Evolutionary conservation across 202 grass and related monocot species (phyloP).

Genomic region (Panicum virgatum): DNA sequence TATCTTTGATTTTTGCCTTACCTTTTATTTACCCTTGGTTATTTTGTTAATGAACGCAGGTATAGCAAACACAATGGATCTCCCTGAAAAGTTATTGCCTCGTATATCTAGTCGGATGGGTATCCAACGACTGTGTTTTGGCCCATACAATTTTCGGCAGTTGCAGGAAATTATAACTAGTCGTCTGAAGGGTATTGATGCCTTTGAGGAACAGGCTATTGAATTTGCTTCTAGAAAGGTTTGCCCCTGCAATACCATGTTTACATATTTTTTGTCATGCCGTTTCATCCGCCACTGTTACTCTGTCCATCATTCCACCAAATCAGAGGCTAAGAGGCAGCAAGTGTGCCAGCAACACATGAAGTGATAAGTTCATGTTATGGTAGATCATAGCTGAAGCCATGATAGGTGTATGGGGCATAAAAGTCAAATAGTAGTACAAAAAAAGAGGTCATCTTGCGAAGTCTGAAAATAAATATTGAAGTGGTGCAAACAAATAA

Average conservation of each 20-base stretch:
- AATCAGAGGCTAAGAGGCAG: background rate
- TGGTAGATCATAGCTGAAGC: background rate
- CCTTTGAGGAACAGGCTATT: conserved; percentile 96
- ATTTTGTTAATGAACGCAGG: conserved; percentile 57
- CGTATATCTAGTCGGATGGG: conserved; percentile 99
- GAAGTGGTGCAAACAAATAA: background rate
- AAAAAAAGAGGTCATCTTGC: background rate
- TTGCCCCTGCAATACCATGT: background rate
- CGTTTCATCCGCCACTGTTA: background rate
- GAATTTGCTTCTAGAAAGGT: conserved; percentile 99
- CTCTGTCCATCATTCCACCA: background rate
- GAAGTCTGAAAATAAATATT: background rate
- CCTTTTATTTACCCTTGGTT: conserved; percentile 40
- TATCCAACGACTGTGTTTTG: conserved; percentile 88
- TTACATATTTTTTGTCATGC: conserved; percentile 6
- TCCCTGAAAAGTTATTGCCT: conserved; percentile 90
- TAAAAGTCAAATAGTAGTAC: background rate
- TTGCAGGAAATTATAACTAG: conserved; percentile 91
- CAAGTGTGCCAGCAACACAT: background rate
- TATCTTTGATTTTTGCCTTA: background rate
- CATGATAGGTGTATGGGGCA: background rate
- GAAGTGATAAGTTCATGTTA: background rate
- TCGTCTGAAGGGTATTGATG: conserved; percentile 81
- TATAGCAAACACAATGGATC: conserved; percentile 98
- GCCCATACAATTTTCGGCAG: conserved; percentile 90